Evolutionary conservation across 1,284 basidiomycete genomes (phyloP).

Genomic region (Ceratobasidium sp.): DNA sequence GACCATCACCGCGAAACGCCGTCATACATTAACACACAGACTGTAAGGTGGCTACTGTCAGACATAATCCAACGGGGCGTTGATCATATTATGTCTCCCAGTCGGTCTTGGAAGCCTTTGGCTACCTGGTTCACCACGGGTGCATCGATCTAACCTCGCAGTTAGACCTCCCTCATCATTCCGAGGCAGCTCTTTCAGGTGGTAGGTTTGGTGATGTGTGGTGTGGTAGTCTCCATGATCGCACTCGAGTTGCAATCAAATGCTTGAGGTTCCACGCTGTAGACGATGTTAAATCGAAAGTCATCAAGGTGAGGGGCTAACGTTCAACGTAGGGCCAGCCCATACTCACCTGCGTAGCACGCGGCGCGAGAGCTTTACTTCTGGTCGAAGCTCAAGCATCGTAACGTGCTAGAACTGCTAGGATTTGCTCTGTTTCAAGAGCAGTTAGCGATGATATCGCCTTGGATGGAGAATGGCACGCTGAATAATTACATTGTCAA

Average conservation of each 20-base stretch:
- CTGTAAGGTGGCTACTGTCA: not conserved
- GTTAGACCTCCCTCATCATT: not conserved
- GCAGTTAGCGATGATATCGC: too few species aligned
- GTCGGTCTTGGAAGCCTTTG: not conserved
- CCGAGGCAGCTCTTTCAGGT: not conserved
- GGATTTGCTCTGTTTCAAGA: too few species aligned
- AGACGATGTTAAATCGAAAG: not conserved
- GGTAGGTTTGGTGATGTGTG: slow-evolving; percentile 26
- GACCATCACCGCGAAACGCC: not conserved
- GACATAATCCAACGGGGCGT: too few species aligned
- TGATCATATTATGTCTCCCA: not conserved
- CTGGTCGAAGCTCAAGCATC: too few species aligned
- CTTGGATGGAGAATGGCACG: too few species aligned
- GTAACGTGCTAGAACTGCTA: too few species aligned
- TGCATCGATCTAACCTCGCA: not conserved
- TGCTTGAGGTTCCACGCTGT: slow-evolving; percentile 2
- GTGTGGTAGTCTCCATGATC: not conserved
- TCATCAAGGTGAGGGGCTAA: not conserved
- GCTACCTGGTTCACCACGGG: not conserved
- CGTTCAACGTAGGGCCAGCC: not conserved
- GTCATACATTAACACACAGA: not conserved
- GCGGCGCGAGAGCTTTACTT: too few species aligned
- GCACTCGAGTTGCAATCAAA: slow-evolving; percentile 11
- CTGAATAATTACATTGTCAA: too few species aligned
- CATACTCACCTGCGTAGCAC: too few species aligned